phyloP scores from a whole-genome alignment of 176 grass and related monocot genomes.

The Triticum monococcum region DNA sequence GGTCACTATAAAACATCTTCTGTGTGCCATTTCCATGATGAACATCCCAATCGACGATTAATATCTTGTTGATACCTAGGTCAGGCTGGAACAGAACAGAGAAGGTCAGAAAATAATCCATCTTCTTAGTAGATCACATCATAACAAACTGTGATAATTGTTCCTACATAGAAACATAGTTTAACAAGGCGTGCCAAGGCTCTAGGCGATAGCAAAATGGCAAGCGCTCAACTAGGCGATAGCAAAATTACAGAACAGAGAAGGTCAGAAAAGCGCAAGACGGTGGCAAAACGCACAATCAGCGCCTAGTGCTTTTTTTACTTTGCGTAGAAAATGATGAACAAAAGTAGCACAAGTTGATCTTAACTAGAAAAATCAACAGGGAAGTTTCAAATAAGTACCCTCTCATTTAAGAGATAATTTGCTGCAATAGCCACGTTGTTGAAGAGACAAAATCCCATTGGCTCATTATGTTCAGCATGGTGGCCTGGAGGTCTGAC shows the following conservation, averaged over 20 bases:
- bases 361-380: neutral
- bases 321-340: neutral
- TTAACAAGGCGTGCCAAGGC: too few species aligned
- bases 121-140: neutral
- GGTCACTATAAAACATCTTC: slow-evolving; percentile 82
- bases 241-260: too few species aligned
- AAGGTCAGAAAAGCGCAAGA: too few species aligned
- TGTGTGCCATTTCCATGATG: slow-evolving; percentile 98
- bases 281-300: too few species aligned
- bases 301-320: too few species aligned
- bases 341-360: neutral
- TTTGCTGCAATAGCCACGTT: slow-evolving; percentile 83
- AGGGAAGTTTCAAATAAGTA: slow-evolving; percentile 31
- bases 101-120: neutral
- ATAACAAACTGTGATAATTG: neutral
- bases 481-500: slow-evolving; percentile 97
- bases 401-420: slow-evolving; percentile 93
- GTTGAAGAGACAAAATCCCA: slow-evolving; percentile 99
- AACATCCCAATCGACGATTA: slow-evolving; percentile 98
- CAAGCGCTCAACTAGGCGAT: too few species aligned
- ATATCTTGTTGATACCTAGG: slow-evolving; percentile 88
- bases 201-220: too few species aligned
- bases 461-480: slow-evolving; percentile 79
- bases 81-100: slow-evolving; percentile 61
- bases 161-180: neutral